Base-by-base conservation (phyloP, 192 early-diverging fungal genomes). In the Rhizophagus clarus region DNA sequence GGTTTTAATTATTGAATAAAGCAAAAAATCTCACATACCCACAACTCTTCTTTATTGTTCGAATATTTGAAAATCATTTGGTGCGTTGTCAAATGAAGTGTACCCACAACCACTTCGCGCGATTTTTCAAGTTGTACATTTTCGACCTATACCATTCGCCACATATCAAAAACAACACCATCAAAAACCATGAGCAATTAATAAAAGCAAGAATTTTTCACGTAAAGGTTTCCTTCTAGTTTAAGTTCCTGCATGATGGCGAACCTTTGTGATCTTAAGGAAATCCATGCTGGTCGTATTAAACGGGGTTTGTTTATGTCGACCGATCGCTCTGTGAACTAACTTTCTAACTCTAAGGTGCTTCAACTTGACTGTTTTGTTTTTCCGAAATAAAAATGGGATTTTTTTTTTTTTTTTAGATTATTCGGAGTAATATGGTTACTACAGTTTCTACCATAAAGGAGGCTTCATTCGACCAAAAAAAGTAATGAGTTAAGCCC, bases 41-140 rank as follows among this genome's bases (percentile, higher is more conserved):
- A 93, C 29, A 95, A 79, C 74, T 96, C 93, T 60, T 79, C 67
- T 45, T 66, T n/a, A 47, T 87, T 74, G 24, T 83, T 79, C 0
- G 81, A 76, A 60, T 85, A 49, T 64, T 51, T 85, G 84, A 95
- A 96, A 49, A 94, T 89, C 31, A 97, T 74, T 83, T 95, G 93
- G 82, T 96, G 93, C 20, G 91, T 87, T 12, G 91, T 93, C 61
- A 96, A 77, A 70, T 96, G 93, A 42, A 97, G 78, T 6, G 92
- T 89, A 22, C 88, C 88, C 60, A 77, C 80, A 63, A 80, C 75
- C 1, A 80, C 81, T 28, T 74, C 51, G 51, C 79, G 77, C 37
- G 82, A 79, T 76, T 84, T 87, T 79, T 88, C 87, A 32, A 88
- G 76, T 71, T 83, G 81, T 14, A 88, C 87, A 60, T 86, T 68